These are phyloP conservation scores for Phytopythium mirpurense DNA, from an alignment of 352 stramenopile species.

Conservation along the genomic window DNA sequence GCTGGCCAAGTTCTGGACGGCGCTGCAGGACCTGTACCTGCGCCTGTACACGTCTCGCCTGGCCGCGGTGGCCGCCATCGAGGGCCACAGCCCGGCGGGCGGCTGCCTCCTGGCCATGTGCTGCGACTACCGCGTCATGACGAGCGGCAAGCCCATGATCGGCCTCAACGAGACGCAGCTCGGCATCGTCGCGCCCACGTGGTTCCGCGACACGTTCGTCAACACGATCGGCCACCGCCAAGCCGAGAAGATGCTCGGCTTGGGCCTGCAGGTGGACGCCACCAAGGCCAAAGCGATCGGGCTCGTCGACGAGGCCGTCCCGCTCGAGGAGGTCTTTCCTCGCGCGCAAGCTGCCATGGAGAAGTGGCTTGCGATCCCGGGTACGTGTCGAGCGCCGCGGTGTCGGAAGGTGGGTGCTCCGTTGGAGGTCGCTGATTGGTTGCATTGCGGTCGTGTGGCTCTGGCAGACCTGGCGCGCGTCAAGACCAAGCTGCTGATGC, in stretches of 20 bases:
- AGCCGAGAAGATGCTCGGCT: slow-evolving; percentile 81
- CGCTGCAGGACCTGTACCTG: slow-evolving; percentile 91
- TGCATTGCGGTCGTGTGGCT: not conserved
- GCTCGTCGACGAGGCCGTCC: slow-evolving; percentile 70
- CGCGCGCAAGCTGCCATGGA: slow-evolving; percentile 53
- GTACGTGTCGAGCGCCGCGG: slow-evolving; percentile 16
- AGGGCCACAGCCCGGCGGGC: slow-evolving; percentile 90
- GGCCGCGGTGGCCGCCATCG: slow-evolving; percentile 85
- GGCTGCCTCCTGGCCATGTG: slow-evolving; percentile 93
- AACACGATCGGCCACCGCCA: slow-evolving; percentile 83
- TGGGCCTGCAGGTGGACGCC: slow-evolving; percentile 76
- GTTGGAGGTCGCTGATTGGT: not conserved
- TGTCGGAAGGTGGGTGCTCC: slow-evolving; percentile 1
- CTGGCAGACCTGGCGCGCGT: slow-evolving; percentile 53
- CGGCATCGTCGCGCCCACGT: slow-evolving; percentile 85
- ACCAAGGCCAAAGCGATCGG: slow-evolving; percentile 69
- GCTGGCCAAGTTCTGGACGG: slow-evolving; percentile 88
- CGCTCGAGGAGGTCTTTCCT: slow-evolving; percentile 71
- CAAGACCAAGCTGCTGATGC: slow-evolving; percentile 75
- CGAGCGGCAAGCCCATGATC: slow-evolving; percentile 83
- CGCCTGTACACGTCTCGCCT: slow-evolving; percentile 91
- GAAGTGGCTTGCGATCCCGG: slow-evolving; percentile 80
- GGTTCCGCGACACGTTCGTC: slow-evolving; percentile 78
- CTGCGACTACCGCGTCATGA: slow-evolving; percentile 95
- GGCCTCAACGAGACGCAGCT: slow-evolving; percentile 94